phyloP scores from a whole-genome alignment of 305 asterid genomes.

The Solanum hybrid region DNA sequence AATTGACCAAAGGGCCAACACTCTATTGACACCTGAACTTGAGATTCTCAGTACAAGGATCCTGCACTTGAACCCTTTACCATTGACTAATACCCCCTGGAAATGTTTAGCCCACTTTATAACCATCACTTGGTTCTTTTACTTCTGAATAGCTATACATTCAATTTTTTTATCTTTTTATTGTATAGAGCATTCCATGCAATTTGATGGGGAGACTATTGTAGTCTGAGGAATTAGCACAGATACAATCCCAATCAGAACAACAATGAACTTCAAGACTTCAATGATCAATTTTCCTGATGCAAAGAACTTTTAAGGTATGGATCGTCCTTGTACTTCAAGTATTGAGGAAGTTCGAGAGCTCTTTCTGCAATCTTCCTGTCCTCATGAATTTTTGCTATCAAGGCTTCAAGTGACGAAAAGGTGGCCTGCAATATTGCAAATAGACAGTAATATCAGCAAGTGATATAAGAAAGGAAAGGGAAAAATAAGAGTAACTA shows the following conservation, averaged over 20 bases:
- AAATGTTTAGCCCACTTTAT: not conserved
- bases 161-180: not conserved
- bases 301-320: conserved; percentile 22
- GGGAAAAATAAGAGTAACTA: not conserved
- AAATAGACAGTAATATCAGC: not conserved
- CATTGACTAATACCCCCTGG: not conserved
- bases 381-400: conserved; percentile 71
- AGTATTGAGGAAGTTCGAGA: conserved; percentile 56
- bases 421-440: conserved; percentile 50
- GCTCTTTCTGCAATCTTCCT: conserved; percentile 59
- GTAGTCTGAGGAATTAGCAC: not conserved
- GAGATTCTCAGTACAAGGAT: not conserved
- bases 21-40: not conserved
- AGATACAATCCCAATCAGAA: not conserved
- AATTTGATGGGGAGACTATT: not conserved
- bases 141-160: not conserved
- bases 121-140: not conserved
- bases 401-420: conserved; percentile 59
- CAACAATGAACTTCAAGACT: not conserved
- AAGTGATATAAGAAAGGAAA: not conserved
- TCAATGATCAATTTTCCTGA: not conserved
- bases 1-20: not conserved
- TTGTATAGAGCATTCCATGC: not conserved
- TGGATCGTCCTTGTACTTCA: conserved; percentile 48
- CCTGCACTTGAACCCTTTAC: not conserved